Evolutionary conservation across 1,139 yeast genomes (phyloP).

Genomic region (Suhomyces choctaworum): DNA sequence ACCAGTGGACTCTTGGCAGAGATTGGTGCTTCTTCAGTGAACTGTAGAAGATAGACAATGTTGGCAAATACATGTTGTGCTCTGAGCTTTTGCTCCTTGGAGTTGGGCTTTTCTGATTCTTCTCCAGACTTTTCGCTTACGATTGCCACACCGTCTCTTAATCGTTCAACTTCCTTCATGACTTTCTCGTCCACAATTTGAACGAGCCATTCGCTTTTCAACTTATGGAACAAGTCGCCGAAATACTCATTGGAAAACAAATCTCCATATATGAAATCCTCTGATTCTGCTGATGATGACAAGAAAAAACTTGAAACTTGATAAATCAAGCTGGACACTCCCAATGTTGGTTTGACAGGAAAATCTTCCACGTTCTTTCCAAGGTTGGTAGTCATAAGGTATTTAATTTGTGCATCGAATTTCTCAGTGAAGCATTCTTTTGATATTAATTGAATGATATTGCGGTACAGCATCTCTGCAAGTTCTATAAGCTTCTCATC

Average conservation of each 20-base stretch:
- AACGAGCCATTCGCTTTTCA: slow-evolving; percentile 34
- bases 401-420: slow-evolving; percentile 1
- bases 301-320: slow-evolving; percentile 22
- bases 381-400: neutral
- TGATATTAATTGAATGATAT: slow-evolving; percentile 9
- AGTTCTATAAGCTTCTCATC: slow-evolving; percentile 1
- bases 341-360: slow-evolving; percentile 28
- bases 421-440: neutral
- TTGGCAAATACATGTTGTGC: slow-evolving; percentile 23
- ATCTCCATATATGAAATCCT: slow-evolving; percentile 20
- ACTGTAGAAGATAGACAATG: slow-evolving; percentile 26
- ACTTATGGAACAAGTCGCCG: slow-evolving; percentile 18
- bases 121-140: neutral
- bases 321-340: slow-evolving; percentile 25
- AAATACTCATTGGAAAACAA: slow-evolving; percentile 22
- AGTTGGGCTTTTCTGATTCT: neutral
- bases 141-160: neutral
- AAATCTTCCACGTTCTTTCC: slow-evolving; percentile 11
- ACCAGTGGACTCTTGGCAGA: slow-evolving; percentile 1
- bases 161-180: neutral
- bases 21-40: slow-evolving; percentile 16
- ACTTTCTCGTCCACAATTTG: slow-evolving; percentile 10
- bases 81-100: slow-evolving; percentile 1
- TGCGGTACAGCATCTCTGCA: slow-evolving; percentile 5
- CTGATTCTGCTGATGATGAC: slow-evolving; percentile 6